Evolutionary conservation across 2,329 filamentous ascomycete genomes (phyloP).

Genomic region (Xylariaceae sp.): DNA sequence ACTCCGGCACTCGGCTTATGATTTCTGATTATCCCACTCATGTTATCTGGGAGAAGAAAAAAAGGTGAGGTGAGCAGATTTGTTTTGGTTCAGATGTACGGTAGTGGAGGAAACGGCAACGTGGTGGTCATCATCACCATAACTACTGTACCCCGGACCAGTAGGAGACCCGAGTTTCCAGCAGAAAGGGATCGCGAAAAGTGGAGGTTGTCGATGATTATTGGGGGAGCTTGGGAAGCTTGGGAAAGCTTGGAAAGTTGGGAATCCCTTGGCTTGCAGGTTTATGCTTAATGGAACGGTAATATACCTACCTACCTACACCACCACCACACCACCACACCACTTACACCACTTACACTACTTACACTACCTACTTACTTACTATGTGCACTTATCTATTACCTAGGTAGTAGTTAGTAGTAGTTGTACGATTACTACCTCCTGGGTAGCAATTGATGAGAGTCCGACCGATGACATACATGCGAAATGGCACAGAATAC

Average conservation of each 20-base stretch:
- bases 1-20: background rate
- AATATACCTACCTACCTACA: too few relatives aligned
- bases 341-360: too few relatives aligned
- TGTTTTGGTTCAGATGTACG: background rate
- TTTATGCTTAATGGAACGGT: too few relatives aligned
- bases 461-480: constrained; percentile 1
- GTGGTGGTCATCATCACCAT: background rate
- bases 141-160: constrained; percentile 2
- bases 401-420: too few relatives aligned
- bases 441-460: background rate
- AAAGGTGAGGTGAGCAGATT: background rate
- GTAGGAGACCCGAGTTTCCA: background rate
- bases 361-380: too few relatives aligned
- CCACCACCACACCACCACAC: too few relatives aligned
- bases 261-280: background rate
- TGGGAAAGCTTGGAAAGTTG: background rate
- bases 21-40: background rate
- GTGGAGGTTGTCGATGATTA: background rate
- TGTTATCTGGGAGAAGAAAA: too few relatives aligned
- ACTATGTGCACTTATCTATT: too few relatives aligned
- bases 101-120: background rate
- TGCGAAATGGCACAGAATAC: background rate
- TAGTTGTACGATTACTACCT: background rate
- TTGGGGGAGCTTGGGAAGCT: background rate
- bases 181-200: constrained; percentile 2